Evolutionary conservation across 768 basidiomycete genomes (phyloP), one percentile per base, ranked within the genome.

Genomic region (Boletellus sp.): DNA sequence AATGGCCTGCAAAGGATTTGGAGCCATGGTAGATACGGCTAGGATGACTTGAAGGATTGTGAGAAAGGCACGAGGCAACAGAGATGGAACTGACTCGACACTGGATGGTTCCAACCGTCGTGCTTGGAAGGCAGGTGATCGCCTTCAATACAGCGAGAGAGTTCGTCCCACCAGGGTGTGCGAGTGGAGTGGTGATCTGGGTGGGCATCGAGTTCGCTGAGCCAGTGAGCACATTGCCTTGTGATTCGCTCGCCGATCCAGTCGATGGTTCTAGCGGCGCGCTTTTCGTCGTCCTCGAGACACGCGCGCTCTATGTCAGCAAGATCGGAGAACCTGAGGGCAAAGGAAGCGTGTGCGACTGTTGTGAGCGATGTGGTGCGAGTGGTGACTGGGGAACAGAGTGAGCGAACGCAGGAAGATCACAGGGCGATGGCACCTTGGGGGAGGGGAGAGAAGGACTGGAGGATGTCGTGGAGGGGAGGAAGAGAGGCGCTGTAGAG

Each of bases 151-250:
- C 90, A 93, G 11, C 81, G 76, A 58, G 77, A 74, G 34, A 93
- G 74, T 63, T 93, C 90, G 54, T 90, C 85, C 90, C 90, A 93
- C 90, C 90, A 93, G 1, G 89, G 90, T 10, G 87, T 81, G 43
- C 78, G 72, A 38, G 70, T 47, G 1, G 58, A 42, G 36, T 77
- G 70, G 33, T 65, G 70, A 39, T 76, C 73, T 11, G 70, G 71
- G 3, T 68, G 51, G 26, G 67, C 72, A 51, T 87, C 81, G 38
- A 83, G 61, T 59, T 87, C 81, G 36, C 83, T 80, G 26, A 88
- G 76, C 90, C 90, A 93, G 62, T 75, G 78, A 8, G 76, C 67
- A 51, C 83, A 83, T 49, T 81, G 76, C 53, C 74, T 76, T 36
- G 73, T 69, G 47, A 92, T 83, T 42, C 90, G 81, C 11, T 80